Evolutionary conservation across 2,329 filamentous ascomycete genomes (phyloP).

Genomic region (Penicillium sp.): DNA sequence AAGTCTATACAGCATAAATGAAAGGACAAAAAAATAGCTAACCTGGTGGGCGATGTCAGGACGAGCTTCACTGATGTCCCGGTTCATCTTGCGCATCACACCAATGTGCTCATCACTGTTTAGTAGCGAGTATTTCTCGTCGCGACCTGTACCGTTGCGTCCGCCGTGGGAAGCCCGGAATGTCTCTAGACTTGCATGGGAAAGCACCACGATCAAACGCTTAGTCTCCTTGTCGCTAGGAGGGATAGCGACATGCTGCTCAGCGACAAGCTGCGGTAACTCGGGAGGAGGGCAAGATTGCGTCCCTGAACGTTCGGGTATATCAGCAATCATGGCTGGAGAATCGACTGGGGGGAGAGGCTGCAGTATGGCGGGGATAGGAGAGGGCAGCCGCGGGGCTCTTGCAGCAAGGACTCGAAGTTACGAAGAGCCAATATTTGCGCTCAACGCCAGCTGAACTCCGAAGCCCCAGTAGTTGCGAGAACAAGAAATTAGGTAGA

Average conservation of each 20-base stretch:
- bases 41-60: conserved; percentile 99
- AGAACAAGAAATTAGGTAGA: not conserved
- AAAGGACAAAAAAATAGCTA: conserved; percentile 38
- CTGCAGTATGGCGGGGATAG: conserved; percentile 2
- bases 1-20: not conserved
- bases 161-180: conserved; percentile 87
- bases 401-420: not conserved
- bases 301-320: conserved; percentile 64
- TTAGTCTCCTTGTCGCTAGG: conserved; percentile 87
- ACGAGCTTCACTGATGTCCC: conserved; percentile 95
- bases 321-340: conserved; percentile 34
- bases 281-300: conserved; percentile 93
- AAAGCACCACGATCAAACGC: conserved; percentile 91
- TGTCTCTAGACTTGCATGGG: conserved; percentile 95
- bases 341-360: not conserved
- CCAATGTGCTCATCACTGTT: conserved; percentile 99
- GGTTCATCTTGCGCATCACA: conserved; percentile 99
- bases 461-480: not conserved
- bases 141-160: conserved; percentile 66
- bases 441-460: not conserved
- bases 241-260: conserved; percentile 85
- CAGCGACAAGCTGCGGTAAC: conserved; percentile 88
- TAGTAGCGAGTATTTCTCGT: conserved; percentile 95
- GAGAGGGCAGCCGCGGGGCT: not conserved
- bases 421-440: not conserved